Percentiles rank a stretch among this genome's conserved stretches.
Conservation (phyloP, 768 basidiomycete species). For the Xerocomellus amylosporus region DNA sequence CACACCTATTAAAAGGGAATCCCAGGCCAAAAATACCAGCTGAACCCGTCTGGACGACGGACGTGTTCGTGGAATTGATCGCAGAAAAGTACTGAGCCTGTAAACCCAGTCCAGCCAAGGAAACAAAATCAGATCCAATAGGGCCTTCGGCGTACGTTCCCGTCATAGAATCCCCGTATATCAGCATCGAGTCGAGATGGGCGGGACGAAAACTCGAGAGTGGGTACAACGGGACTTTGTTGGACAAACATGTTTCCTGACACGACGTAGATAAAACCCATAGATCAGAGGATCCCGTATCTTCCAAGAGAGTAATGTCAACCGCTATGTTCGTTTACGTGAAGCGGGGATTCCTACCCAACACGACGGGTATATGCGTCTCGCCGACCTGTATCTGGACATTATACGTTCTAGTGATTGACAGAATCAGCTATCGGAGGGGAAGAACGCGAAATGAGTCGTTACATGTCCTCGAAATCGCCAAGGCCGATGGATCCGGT, state of each 20-base stretch:
- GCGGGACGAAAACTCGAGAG: slow-evolving; percentile 45
- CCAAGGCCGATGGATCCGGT: slow-evolving; percentile 52
- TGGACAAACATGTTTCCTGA: slow-evolving; percentile 37
- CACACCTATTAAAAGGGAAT: slow-evolving; percentile 69
- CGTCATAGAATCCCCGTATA: slow-evolving; percentile 70
- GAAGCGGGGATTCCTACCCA: slow-evolving; percentile 44
- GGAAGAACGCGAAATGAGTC: slow-evolving; percentile 5
- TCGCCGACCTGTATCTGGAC: slow-evolving; percentile 58
- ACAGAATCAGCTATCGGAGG: slow-evolving; percentile 2
- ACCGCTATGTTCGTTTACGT: background rate
- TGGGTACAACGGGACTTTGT: slow-evolving; percentile 47
- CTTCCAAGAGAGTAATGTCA: slow-evolving; percentile 34
- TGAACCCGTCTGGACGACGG: slow-evolving; percentile 50
- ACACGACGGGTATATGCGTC: slow-evolving; percentile 50
- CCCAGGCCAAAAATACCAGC: slow-evolving; percentile 75
- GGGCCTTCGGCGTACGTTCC: slow-evolving; percentile 66
- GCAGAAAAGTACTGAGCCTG: slow-evolving; percentile 60
- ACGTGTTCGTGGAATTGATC: slow-evolving; percentile 68
- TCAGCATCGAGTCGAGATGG: slow-evolving; percentile 45
- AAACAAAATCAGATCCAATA: slow-evolving; percentile 57
- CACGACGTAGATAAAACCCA: slow-evolving; percentile 69
- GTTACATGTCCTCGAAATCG: slow-evolving; percentile 61
- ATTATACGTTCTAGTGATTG: slow-evolving; percentile 52
- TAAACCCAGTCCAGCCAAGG: slow-evolving; percentile 50
- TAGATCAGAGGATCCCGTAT: slow-evolving; percentile 76